Evolutionary conservation across 139 green algal species (phyloP), one percentile per base, ranked within the genome.

Genomic region (Trebouxia sp.): DNA sequence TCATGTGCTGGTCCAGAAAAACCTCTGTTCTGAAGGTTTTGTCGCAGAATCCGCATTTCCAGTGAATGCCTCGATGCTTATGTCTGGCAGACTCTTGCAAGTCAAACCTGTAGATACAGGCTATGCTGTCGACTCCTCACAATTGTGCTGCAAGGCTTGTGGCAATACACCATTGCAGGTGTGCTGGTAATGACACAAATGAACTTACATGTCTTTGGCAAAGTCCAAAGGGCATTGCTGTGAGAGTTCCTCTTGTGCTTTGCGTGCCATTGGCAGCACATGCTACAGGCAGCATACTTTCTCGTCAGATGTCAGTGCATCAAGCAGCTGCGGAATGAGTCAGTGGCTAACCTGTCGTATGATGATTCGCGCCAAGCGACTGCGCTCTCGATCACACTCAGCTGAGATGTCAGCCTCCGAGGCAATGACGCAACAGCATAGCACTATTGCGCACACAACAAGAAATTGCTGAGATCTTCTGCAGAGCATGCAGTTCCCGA

Each of bases 1-100:
- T 42, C 77, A 82, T 45, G 77, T 82, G 77, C 39, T 53, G 37
- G 17, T 82, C 77, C 42, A 82, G 58, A 26, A 76, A 74, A n/a
- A 38, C 39, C 17, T 38, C 28, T 43, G 55, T 51, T 8, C 77
- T 66, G 24, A 82, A 72, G 12, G 30, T 30, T 48, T 82, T 72
- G n/a, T 67, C 42, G 28, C 77, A 82, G 28, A 82, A 43, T n/a
- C 77, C 56, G 17, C 77, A 82, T 20, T 45, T 65, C 77, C 56
- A 66, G 11, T 82, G 77, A 8, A 66, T 38, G 8, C 56, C 55
- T 26, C 51, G 56, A 8, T 75, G 77, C 65, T n/a, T 28, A 15
- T 75, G n/a, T 14, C 58, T 62, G 26, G 62, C 55, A 35, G 42
- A 28, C n/a, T 82, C 39, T 15, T 82, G 77, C 24, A 76, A 14